A percentile compares a stretch with the other conserved stretches of the same genome.
Evolutionary conservation across 1,139 yeast genomes (phyloP).

Genomic region (Yamadazyma triangularis): DNA sequence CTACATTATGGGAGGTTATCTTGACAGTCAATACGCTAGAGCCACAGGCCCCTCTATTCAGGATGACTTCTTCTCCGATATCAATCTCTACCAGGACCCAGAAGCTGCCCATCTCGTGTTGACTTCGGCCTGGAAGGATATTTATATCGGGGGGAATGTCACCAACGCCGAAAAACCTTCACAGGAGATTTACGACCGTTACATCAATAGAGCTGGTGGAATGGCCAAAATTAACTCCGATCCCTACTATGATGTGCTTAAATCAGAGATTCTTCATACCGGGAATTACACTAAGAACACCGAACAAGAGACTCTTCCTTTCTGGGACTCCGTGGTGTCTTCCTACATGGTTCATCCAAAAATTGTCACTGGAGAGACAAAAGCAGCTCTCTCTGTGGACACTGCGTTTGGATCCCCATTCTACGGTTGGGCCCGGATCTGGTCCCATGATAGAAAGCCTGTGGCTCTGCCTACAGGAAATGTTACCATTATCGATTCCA

Average conservation of each 20-base stretch:
- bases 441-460: slow-evolving; percentile 28
- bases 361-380: slow-evolving; percentile 18
- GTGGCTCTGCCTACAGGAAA: slow-evolving; percentile 24
- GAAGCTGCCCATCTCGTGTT: slow-evolving; percentile 40
- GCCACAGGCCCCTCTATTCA: slow-evolving; percentile 22
- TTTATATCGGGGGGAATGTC: slow-evolving; percentile 36
- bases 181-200: slow-evolving; percentile 28
- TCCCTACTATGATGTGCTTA: slow-evolving; percentile 20
- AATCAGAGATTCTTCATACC: slow-evolving; percentile 20
- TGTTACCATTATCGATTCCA: slow-evolving; percentile 25
- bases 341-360: slow-evolving; percentile 32
- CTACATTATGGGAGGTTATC: slow-evolving; percentile 40
- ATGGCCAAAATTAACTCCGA: slow-evolving; percentile 16
- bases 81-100: slow-evolving; percentile 39
- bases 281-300: slow-evolving; percentile 23
- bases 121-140: slow-evolving; percentile 32
- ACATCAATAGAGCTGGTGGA: slow-evolving; percentile 28
- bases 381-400: slow-evolving; percentile 29
- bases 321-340: slow-evolving; percentile 37
- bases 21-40: slow-evolving; percentile 33
- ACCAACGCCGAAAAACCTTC: slow-evolving; percentile 35
- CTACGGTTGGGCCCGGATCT: slow-evolving; percentile 32
- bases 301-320: slow-evolving; percentile 25
- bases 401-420: slow-evolving; percentile 36
- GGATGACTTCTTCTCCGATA: slow-evolving; percentile 36